phyloP scores from a whole-genome alignment of 768 basidiomycete species.

The Rhodosporidiobolus odoratus region DNA sequence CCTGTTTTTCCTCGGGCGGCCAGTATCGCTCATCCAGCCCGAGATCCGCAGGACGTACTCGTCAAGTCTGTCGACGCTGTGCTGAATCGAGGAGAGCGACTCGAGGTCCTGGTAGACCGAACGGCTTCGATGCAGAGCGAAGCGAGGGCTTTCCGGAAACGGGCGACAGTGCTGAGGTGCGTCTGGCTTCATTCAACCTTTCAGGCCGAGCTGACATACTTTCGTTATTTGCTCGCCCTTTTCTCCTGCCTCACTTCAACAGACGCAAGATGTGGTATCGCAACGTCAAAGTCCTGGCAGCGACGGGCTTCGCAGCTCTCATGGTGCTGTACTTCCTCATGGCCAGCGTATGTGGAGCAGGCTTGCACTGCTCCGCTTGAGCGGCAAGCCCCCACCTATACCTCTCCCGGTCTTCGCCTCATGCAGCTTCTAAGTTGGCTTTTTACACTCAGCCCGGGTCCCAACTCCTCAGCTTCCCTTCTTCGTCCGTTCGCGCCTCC shows the following conservation, averaged over 20 bases:
- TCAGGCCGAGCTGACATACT: too few species aligned
- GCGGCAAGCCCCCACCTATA: slow-evolving; percentile 44
- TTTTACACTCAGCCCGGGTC: too few species aligned
- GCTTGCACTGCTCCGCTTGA: neutral
- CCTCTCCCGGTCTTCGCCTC: slow-evolving; percentile 74
- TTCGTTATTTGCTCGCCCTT: neutral
- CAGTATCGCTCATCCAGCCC: neutral
- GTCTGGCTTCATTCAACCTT: too few species aligned
- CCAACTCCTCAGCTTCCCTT: neutral
- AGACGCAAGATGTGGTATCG: slow-evolving; percentile 50
- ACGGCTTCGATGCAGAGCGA: slow-evolving; percentile 92
- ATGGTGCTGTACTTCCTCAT: slow-evolving; percentile 46
- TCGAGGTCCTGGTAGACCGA: slow-evolving; percentile 84
- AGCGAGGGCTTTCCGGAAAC: slow-evolving; percentile 70
- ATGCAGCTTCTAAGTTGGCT: slow-evolving; percentile 47
- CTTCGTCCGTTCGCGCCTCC: neutral
- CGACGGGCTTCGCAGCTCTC: slow-evolving; percentile 49
- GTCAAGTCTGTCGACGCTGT: slow-evolving; percentile 77
- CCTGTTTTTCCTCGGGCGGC: neutral
- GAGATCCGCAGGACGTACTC: slow-evolving; percentile 7
- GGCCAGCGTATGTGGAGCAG: slow-evolving; percentile 10
- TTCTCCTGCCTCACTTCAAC: too few species aligned
- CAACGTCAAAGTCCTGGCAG: slow-evolving; percentile 48
- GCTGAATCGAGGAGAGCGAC: slow-evolving; percentile 84
- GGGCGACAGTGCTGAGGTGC: slow-evolving; percentile 31